These are phyloP conservation scores for Pugionium dolabratum DNA, from an alignment of 345 rosid species.

Conservation along the genomic window DNA sequence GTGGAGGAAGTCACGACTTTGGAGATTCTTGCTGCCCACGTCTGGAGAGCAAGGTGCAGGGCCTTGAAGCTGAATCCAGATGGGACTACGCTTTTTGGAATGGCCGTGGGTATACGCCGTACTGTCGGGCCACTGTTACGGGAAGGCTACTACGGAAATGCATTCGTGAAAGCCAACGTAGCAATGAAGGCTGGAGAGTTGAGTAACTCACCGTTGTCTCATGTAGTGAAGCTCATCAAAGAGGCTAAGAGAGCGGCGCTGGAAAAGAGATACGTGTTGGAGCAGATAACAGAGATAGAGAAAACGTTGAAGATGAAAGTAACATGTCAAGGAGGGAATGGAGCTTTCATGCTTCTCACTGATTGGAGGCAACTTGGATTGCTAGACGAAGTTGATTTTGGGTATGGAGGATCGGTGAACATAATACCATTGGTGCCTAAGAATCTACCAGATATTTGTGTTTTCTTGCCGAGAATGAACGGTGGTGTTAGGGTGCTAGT, in stretches of 20 bases:
- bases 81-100: conserved; percentile 39
- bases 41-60: conserved; percentile 55
- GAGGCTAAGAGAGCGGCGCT: conserved; percentile 41
- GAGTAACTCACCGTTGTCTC: conserved; percentile 34
- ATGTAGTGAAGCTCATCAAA: conserved; percentile 45
- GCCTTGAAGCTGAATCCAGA: conserved; percentile 50
- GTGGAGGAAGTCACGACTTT: conserved; percentile 46
- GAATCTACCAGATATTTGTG: conserved; percentile 48
- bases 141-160: conserved; percentile 60
- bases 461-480: conserved; percentile 50
- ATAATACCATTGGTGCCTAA: conserved; percentile 50
- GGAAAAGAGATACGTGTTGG: conserved; percentile 32
- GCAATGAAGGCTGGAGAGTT: conserved; percentile 42
- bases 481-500: conserved; percentile 60
- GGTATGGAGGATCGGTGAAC: conserved; percentile 50
- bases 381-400: conserved; percentile 43
- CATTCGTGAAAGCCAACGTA: conserved; percentile 47
- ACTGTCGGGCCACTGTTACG: conserved; percentile 48
- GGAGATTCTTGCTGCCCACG: conserved; percentile 53
- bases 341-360: conserved; percentile 46
- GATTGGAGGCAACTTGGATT: conserved; percentile 64
- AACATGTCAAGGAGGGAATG: conserved; percentile 41
- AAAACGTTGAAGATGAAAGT: conserved; percentile 29
- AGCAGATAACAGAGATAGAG: conserved; percentile 38
- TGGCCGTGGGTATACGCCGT: conserved; percentile 49